phyloP scores from a whole-genome alignment of 2,329 filamentous ascomycete genomes.

The Aspergillus sp. region DNA sequence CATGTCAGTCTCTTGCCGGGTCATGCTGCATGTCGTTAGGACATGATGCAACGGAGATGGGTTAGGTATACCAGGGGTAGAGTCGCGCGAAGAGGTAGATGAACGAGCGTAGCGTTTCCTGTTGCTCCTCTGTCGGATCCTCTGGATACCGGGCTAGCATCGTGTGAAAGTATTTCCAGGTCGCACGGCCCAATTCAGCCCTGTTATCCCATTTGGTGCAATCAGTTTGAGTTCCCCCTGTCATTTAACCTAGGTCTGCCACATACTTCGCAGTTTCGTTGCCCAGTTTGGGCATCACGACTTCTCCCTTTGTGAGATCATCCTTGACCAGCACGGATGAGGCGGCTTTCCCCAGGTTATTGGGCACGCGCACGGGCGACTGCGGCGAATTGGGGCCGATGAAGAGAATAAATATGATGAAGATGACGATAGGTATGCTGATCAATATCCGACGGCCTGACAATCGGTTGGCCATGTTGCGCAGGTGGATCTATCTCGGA shows the following conservation, averaged over 20 bases:
- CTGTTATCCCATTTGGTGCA: slow-evolving; percentile 27
- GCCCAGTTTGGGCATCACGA: slow-evolving; percentile 47
- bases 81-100: slow-evolving; percentile 63
- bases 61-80: slow-evolving; percentile 56
- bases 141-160: slow-evolving; percentile 66
- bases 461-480: slow-evolving; percentile 11
- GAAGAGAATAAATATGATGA: slow-evolving; percentile 38
- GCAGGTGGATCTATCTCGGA: neutral
- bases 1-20: slow-evolving; percentile 10
- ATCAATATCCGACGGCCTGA: slow-evolving; percentile 31
- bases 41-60: neutral
- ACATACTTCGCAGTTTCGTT: slow-evolving; percentile 49
- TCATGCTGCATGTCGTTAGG: neutral
- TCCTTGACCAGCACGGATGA: slow-evolving; percentile 26
- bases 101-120: slow-evolving; percentile 57
- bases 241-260: neutral
- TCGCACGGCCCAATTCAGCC: slow-evolving; percentile 62
- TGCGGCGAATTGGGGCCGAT: slow-evolving; percentile 36
- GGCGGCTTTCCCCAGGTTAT: slow-evolving; percentile 34
- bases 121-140: slow-evolving; percentile 59
- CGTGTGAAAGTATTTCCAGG: slow-evolving; percentile 66
- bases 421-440: slow-evolving; percentile 30
- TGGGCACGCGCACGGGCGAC: slow-evolving; percentile 39
- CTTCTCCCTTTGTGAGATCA: slow-evolving; percentile 41
- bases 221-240: slow-evolving; percentile 4